These are phyloP conservation scores for Ensete glaucum DNA, from an alignment of 176 grass and related monocot species.

Conservation along the genomic window DNA sequence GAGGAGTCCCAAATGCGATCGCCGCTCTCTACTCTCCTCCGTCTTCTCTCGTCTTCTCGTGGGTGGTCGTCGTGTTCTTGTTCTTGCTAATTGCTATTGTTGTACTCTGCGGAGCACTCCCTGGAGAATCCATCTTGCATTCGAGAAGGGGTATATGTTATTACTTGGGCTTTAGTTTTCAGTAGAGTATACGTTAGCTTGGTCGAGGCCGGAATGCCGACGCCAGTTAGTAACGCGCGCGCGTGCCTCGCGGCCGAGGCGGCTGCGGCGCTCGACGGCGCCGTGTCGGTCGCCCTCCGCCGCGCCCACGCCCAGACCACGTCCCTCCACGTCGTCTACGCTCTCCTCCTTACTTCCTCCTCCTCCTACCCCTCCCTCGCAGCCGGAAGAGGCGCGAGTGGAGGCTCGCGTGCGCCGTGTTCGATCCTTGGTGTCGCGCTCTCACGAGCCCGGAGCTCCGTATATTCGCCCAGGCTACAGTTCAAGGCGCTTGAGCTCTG, in stretches of 20 bases:
- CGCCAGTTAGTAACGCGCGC: slow-evolving; percentile 26
- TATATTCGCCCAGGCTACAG: slow-evolving; percentile 65
- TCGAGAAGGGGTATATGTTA: not conserved
- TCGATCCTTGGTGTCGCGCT: slow-evolving; percentile 72
- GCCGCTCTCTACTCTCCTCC: not conserved
- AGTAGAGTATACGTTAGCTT: slow-evolving; percentile 13
- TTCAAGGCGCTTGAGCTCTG: slow-evolving; percentile 82
- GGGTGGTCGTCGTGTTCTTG: too few relatives aligned
- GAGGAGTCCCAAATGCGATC: not conserved
- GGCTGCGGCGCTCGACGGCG: slow-evolving; percentile 29
- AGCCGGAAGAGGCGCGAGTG: not conserved
- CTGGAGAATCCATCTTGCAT: not conserved
- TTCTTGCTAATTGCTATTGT: not conserved
- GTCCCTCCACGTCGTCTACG: slow-evolving; percentile 43
- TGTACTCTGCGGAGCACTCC: not conserved
- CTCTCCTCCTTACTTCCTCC: slow-evolving; percentile 27
- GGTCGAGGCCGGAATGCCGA: slow-evolving; percentile 28
- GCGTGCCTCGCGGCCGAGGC: slow-evolving; percentile 31
- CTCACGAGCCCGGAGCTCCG: slow-evolving; percentile 46
- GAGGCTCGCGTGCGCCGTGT: not conserved
- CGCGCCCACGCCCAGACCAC: slow-evolving; percentile 32
- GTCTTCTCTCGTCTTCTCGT: not conserved
- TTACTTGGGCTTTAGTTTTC: not conserved
- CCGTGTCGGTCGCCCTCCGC: slow-evolving; percentile 22
- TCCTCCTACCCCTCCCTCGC: not conserved